Evolutionary conservation across 306 rosid species (phyloP).

Genomic region (Albizia julibrissin): DNA sequence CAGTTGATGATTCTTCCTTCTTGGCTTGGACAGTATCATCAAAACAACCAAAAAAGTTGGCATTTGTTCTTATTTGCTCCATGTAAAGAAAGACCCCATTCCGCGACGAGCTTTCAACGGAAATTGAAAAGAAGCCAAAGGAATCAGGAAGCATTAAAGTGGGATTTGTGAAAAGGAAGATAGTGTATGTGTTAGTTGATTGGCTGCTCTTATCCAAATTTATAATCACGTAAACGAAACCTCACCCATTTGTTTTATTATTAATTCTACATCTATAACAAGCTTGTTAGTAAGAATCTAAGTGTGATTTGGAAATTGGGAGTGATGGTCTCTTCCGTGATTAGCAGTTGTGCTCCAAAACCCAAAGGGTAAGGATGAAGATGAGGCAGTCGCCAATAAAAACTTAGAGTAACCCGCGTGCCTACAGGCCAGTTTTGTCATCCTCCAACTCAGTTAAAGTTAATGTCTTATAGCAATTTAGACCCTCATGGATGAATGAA

Average conservation of each 20-base stretch:
- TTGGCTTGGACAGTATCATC: no score
- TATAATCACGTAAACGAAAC: not conserved
- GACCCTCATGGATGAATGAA: no score
- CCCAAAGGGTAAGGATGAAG: not conserved
- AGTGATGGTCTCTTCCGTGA: not conserved
- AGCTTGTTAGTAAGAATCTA: not conserved
- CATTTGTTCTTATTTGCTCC: not conserved
- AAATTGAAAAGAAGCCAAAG: not conserved
- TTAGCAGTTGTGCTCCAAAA: conserved; percentile 7
- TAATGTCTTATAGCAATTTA: no score
- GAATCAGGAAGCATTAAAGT: not conserved
- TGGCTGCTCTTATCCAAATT: not conserved
- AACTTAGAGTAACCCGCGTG: no score
- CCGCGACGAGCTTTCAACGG: not conserved
- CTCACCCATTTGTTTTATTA: not conserved
- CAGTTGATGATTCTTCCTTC: no score
- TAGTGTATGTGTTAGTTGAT: not conserved
- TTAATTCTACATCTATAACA: not conserved
- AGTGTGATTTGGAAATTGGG: not conserved
- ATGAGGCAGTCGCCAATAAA: not conserved
- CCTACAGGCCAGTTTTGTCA: no score
- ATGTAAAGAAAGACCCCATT: not conserved
- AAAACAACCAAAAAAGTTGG: not conserved
- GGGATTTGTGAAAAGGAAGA: not conserved
- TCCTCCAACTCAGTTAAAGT: no score